These are phyloP conservation scores for Paracorniculantispora psalliotae DNA, from an alignment of 2,329 filamentous ascomycete genomes.

Conservation along the genomic window DNA sequence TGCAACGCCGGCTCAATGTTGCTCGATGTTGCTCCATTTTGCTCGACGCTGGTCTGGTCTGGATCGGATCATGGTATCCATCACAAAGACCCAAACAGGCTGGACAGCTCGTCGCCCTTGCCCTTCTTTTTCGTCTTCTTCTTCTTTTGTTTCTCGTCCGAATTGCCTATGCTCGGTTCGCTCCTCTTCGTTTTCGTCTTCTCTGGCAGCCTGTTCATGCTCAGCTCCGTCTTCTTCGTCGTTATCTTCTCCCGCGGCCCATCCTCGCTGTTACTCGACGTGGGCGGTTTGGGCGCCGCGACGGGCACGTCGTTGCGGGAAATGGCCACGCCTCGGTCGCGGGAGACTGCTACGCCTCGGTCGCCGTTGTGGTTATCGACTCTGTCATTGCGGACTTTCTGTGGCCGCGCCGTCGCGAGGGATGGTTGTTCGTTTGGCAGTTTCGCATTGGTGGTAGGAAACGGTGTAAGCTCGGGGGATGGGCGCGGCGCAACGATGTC, in stretches of 20 bases:
- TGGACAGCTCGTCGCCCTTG: slow-evolving; percentile 64
- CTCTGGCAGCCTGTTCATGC: no score
- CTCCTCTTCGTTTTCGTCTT: slow-evolving; percentile 32
- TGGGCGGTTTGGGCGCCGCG: neutral
- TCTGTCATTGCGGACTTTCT: no score
- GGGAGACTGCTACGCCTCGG: no score
- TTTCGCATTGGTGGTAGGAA: no score
- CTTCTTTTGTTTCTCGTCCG: slow-evolving; percentile 27
- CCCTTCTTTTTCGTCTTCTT: slow-evolving; percentile 53
- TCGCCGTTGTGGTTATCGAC: slow-evolving; percentile 19
- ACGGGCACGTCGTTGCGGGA: slow-evolving; percentile 19
- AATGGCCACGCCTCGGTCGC: no score
- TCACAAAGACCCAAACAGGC: slow-evolving; percentile 60
- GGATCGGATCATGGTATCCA: neutral
- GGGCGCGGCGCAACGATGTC: slow-evolving; percentile 29
- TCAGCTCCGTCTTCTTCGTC: no score
- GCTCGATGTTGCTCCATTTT: no score
- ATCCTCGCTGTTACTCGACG: neutral
- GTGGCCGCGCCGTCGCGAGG: no score
- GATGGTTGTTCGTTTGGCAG: neutral
- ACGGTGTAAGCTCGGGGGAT: no score
- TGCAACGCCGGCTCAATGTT: no score
- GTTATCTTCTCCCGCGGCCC: no score
- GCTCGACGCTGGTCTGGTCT: no score
- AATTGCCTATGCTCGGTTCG: slow-evolving; percentile 4